Conservation (phyloP, 208 protist species). For the Plasmodiophora brassicae region DNA sequence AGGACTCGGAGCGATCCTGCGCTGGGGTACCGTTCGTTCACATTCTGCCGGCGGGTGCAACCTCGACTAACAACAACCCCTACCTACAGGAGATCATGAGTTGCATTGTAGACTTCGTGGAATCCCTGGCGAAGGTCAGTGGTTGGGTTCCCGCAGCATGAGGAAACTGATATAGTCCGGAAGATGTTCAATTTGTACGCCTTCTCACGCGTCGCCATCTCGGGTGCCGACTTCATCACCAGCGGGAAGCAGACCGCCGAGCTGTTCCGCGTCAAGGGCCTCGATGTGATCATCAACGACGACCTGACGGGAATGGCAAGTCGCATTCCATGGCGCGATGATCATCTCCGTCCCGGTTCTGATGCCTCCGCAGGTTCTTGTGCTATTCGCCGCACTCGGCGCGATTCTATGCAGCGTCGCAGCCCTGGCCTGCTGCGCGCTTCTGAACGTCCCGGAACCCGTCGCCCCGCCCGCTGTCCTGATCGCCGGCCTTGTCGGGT, state of each 20-base stretch:
- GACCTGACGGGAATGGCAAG: not conserved
- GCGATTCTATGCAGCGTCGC: not conserved
- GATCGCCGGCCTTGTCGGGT: not conserved
- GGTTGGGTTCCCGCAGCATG: not conserved
- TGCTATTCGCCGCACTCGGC: not conserved
- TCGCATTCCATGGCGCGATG: not conserved
- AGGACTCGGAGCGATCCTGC: too few species aligned
- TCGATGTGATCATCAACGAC: conserved; percentile 2
- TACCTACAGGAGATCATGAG: too few species aligned
- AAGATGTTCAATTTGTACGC: not conserved
- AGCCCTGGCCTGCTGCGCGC: not conserved
- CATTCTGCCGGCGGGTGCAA: too few species aligned
- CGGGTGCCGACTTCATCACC: not conserved
- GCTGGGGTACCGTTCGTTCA: too few species aligned
- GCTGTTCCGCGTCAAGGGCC: not conserved
- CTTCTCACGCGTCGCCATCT: not conserved
- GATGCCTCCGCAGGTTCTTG: not conserved
- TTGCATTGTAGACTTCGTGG: too few species aligned
- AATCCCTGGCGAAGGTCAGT: not conserved
- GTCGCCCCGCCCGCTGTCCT: too few species aligned
- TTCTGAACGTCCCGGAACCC: not conserved
- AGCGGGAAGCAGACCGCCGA: not conserved
- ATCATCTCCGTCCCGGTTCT: not conserved
- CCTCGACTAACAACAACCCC: too few species aligned
- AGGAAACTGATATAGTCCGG: not conserved